These are phyloP conservation scores for Graphilbum sp. DNA, from an alignment of 2,329 filamentous ascomycete species.

Conservation along the genomic window DNA sequence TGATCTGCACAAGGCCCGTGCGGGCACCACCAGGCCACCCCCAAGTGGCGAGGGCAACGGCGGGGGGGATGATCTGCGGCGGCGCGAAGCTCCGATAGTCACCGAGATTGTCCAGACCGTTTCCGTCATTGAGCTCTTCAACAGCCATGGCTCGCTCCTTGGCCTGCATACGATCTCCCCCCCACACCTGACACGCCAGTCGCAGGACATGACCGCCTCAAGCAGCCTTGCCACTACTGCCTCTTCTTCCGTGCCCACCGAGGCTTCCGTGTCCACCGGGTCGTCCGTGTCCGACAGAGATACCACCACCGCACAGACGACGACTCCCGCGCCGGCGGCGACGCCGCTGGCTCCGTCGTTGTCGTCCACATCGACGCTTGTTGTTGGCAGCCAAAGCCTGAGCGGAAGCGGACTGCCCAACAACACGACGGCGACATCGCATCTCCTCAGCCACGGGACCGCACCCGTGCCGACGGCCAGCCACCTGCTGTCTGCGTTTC, in stretches of 20 bases:
- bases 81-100: constrained; percentile 17
- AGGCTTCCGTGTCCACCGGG: no score
- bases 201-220: not conserved
- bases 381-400: no score
- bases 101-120: constrained; percentile 36
- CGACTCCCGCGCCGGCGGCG: not conserved
- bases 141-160: constrained; percentile 28
- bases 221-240: no score
- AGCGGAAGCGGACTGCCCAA: no score
- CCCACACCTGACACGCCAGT: constrained; percentile 11
- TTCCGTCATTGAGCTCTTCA: constrained; percentile 35
- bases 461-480: no score
- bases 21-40: constrained; percentile 8
- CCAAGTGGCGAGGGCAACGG: not conserved
- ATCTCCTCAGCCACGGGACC: no score
- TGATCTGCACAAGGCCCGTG: constrained; percentile 5
- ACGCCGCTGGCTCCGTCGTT: not conserved
- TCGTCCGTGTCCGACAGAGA: no score
- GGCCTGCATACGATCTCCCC: constrained; percentile 24
- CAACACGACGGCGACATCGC: no score
- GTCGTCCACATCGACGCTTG: no score
- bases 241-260: no score
- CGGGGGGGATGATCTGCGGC: constrained; percentile 6
- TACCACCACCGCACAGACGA: no score
- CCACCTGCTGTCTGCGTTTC: no score